phyloP scores from a whole-genome alignment of 2,329 filamentous ascomycete genomes.

The Ceratocystis albifundus region DNA sequence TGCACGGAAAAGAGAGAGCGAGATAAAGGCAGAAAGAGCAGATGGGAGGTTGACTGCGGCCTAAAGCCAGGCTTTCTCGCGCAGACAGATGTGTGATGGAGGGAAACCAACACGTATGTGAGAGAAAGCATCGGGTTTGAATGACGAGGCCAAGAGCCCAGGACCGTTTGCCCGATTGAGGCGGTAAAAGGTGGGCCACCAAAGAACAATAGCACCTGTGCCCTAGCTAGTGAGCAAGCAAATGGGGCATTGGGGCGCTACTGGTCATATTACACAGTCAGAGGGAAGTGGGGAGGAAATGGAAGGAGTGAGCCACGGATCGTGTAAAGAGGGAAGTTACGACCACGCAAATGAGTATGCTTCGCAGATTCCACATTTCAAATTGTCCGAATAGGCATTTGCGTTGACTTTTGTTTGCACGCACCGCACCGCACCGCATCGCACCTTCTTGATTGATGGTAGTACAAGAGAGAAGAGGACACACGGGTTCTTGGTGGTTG shows the following conservation, averaged over 20 bases:
- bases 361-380: background rate
- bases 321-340: background rate
- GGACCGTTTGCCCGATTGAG: constrained; percentile 1
- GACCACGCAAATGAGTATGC: background rate
- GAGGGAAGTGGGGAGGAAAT: background rate
- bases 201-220: background rate
- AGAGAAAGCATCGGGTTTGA: background rate
- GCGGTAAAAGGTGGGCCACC: background rate
- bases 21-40: background rate
- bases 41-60: background rate
- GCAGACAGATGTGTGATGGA: no score
- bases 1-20: background rate
- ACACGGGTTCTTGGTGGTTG: background rate
- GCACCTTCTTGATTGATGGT: background rate
- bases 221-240: background rate
- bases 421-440: no score
- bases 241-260: background rate
- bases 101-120: background rate
- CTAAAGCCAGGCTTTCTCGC: no score
- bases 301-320: background rate
- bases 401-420: background rate
- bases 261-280: constrained; percentile 7
- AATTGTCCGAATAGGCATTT: background rate
- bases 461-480: constrained; percentile 9
- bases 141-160: no score